Evolutionary conservation across 2,329 filamentous ascomycete genomes (phyloP).

Genomic region (Setomelanomma holmii): DNA sequence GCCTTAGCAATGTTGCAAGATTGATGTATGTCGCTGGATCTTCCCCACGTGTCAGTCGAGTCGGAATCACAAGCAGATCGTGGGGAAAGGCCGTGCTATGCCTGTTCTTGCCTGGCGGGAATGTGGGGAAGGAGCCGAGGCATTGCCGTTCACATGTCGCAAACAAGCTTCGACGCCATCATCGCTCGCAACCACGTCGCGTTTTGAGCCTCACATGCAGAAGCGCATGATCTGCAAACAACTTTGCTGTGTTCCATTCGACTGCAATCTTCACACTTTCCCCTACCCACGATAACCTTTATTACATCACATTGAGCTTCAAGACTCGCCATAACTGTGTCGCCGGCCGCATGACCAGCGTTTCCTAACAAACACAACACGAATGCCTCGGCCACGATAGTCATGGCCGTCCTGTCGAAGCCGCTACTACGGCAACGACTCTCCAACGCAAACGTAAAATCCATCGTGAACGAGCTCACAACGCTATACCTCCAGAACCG

Average conservation of each 20-base stretch:
- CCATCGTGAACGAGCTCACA: constrained; percentile 47
- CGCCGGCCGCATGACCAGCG: not conserved
- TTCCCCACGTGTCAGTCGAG: not conserved
- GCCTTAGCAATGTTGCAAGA: not conserved
- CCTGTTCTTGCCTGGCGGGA: not conserved
- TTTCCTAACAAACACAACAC: not conserved
- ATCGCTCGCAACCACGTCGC: constrained; percentile 9
- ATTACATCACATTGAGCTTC: not conserved
- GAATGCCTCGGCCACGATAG: constrained; percentile 32
- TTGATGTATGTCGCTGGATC: not conserved
- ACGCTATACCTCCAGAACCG: constrained; percentile 48
- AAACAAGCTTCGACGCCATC: constrained; percentile 15
- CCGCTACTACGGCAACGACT: constrained; percentile 39
- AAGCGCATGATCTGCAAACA: constrained; percentile 2
- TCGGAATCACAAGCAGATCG: constrained; percentile 9
- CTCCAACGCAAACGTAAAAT: constrained; percentile 43
- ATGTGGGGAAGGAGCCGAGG: constrained; percentile 3
- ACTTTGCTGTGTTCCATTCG: not conserved
- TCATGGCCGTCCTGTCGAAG: constrained; percentile 53
- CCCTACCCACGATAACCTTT: not conserved
- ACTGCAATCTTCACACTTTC: not conserved
- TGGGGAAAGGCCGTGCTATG: not conserved
- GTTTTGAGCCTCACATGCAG: constrained; percentile 15
- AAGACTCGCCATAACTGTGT: constrained; percentile 5
- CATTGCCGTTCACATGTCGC: constrained; percentile 12